phyloP scores from a whole-genome alignment of 768 basidiomycete species.

The Collybia mongolica region DNA sequence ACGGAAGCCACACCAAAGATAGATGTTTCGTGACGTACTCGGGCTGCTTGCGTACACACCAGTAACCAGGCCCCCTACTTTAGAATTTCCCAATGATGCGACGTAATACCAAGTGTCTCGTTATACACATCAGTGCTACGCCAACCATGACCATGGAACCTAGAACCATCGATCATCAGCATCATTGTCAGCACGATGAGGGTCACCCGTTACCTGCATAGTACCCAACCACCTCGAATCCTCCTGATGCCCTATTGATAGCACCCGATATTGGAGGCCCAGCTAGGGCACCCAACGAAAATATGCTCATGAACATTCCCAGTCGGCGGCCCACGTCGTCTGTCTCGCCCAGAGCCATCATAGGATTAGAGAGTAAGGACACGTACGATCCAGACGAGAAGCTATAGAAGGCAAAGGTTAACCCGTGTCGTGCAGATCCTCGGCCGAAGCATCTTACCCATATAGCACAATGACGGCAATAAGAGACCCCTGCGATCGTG shows the following conservation, averaged over 20 bases:
- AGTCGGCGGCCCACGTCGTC: slow-evolving; percentile 63
- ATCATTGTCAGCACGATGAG: background rate
- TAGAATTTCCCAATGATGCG: background rate
- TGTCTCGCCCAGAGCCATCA: slow-evolving; percentile 58
- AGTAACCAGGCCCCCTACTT: no score
- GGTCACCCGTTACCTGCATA: slow-evolving; percentile 14
- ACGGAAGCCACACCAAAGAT: no score
- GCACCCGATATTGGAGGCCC: slow-evolving; percentile 78
- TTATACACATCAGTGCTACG: slow-evolving; percentile 3
- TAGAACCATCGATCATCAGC: background rate
- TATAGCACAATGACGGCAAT: slow-evolving; percentile 60
- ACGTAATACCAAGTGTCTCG: background rate
- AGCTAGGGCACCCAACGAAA: slow-evolving; percentile 60
- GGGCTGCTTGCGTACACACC: no score
- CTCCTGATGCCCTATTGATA: slow-evolving; percentile 51
- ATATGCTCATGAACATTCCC: slow-evolving; percentile 62
- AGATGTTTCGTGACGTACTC: no score
- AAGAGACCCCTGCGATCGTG: slow-evolving; percentile 37
- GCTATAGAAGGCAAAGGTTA: slow-evolving; percentile 25
- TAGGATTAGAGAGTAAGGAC: slow-evolving; percentile 53
- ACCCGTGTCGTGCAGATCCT: background rate
- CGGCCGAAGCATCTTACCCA: slow-evolving; percentile 39
- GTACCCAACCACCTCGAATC: slow-evolving; percentile 50
- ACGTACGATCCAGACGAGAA: slow-evolving; percentile 64
- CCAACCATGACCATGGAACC: background rate